These are phyloP conservation scores for Lodderomyces oxycetoniae DNA, from an alignment of 1,139 yeast species.

Conservation along the genomic window DNA sequence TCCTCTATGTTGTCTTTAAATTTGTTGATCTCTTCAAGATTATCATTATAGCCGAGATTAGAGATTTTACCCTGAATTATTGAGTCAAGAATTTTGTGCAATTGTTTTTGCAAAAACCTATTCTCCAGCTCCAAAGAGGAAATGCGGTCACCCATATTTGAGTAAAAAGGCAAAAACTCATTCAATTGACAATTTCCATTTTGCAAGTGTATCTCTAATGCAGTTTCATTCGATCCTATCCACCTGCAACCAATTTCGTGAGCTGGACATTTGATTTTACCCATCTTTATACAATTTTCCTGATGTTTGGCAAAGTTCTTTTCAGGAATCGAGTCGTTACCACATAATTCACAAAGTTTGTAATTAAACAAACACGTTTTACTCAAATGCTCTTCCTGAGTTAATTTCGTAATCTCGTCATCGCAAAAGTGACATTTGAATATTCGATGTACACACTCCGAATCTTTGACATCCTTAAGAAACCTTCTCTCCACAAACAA, in stretches of 20 bases:
- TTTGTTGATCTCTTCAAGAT: conserved; percentile 41
- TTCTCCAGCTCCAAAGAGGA: conserved; percentile 23
- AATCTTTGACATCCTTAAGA: conserved; percentile 7
- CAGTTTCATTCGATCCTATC: conserved; percentile 35
- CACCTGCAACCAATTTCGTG: conserved; percentile 38
- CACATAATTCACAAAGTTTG: conserved; percentile 36
- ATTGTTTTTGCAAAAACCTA: conserved; percentile 35
- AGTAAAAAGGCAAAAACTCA: conserved; percentile 28
- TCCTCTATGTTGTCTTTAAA: conserved; percentile 18
- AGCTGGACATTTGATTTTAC: conserved; percentile 38
- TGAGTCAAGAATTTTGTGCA: conserved; percentile 44
- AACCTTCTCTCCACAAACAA: conserved; percentile 13
- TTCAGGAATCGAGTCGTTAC: conserved; percentile 37
- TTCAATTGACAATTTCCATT: conserved; percentile 32
- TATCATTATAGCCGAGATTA: conserved; percentile 47
- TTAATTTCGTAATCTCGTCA: conserved; percentile 25
- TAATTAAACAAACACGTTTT: conserved; percentile 39
- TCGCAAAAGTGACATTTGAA: conserved; percentile 41
- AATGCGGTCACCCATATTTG: conserved; percentile 19
- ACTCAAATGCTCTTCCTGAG: conserved; percentile 31
- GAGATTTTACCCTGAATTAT: conserved; percentile 49
- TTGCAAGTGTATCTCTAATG: conserved; percentile 36
- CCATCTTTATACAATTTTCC: conserved; percentile 32
- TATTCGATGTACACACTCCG: conserved; percentile 31
- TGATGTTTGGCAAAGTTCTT: conserved; percentile 31